phyloP scores from a whole-genome alignment of 495 filamentous ascomycete species.

The Hypoxylon cercidicola region DNA sequence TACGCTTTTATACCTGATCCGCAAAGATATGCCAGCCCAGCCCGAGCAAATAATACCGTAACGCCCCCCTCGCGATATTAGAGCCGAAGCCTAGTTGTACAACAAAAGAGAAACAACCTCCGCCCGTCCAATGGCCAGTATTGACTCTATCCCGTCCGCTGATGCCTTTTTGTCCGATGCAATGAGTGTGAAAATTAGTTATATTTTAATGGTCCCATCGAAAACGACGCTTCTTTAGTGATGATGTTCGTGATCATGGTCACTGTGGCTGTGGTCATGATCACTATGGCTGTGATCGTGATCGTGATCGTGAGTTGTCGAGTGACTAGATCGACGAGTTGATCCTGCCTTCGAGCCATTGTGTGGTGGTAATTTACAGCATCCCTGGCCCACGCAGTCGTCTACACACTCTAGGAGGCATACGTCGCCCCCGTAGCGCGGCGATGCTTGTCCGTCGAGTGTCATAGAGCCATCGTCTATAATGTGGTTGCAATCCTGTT shows the following conservation, averaged over 20 bases:
- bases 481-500: slow-evolving; percentile 57
- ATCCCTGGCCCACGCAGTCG: slow-evolving; percentile 77
- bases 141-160: neutral
- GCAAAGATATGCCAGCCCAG: neutral
- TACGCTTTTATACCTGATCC: slow-evolving; percentile 18
- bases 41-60: slow-evolving; percentile 12
- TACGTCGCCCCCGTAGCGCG: slow-evolving; percentile 63
- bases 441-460: slow-evolving; percentile 49
- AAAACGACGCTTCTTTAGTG: neutral
- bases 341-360: slow-evolving; percentile 41
- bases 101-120: slow-evolving; percentile 17
- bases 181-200: slow-evolving; percentile 12
- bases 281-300: slow-evolving; percentile 31
- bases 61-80: slow-evolving; percentile 23
- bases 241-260: neutral
- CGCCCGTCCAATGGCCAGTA: neutral
- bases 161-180: slow-evolving; percentile 11
- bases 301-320: slow-evolving; percentile 25
- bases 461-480: slow-evolving; percentile 48
- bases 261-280: slow-evolving; percentile 2
- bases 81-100: slow-evolving; percentile 1
- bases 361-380: slow-evolving; percentile 62
- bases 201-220: neutral
- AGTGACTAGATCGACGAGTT: slow-evolving; percentile 41
- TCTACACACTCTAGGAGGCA: slow-evolving; percentile 91